Conservation (phyloP, 2,329 filamentous ascomycete genomes). For the Magnaporthiopsis poae region DNA sequence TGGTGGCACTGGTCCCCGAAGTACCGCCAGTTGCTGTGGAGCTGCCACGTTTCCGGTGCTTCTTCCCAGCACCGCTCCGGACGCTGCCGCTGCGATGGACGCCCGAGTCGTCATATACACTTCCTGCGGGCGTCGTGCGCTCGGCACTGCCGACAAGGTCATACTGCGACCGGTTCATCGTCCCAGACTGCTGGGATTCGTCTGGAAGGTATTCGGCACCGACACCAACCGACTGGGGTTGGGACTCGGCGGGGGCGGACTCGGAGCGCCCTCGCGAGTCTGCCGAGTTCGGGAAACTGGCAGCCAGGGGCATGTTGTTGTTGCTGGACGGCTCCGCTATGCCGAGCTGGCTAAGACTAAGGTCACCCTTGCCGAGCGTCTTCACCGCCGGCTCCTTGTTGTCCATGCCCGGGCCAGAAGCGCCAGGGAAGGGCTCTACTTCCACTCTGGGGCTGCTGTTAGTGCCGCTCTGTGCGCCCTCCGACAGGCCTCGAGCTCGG, state of each 20-base stretch:
- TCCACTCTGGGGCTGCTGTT: constrained; percentile 27
- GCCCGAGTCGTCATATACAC: constrained; percentile 50
- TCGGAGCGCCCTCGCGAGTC: constrained; percentile 44
- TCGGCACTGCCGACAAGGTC: constrained; percentile 38
- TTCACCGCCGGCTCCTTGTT: constrained; percentile 70
- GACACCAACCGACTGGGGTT: constrained; percentile 16
- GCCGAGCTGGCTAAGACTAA: constrained; percentile 81
- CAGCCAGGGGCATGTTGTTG: constrained; percentile 45
- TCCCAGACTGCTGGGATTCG: constrained; percentile 16
- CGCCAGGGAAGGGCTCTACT: constrained; percentile 32
- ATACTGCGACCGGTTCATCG: neutral
- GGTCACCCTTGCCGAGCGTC: constrained; percentile 77
- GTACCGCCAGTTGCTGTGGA: constrained; percentile 55
- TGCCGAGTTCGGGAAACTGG: constrained; percentile 42
- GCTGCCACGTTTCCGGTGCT: constrained; percentile 71
- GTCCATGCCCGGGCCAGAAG: constrained; percentile 32
- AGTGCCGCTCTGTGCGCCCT: neutral
- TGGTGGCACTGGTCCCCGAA: constrained; percentile 41
- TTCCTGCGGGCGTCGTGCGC: constrained; percentile 55
- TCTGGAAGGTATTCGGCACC: constrained; percentile 26
- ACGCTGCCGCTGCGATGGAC: constrained; percentile 58
- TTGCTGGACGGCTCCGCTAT: constrained; percentile 52
- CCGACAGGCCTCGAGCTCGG: constrained; percentile 12
- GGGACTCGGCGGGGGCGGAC: constrained; percentile 44
- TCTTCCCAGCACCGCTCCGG: constrained; percentile 46